Evolutionary conservation across 2,329 filamentous ascomycete genomes (phyloP), one percentile per base, ranked within the genome.

Genomic region (Colletotrichum costaricense): DNA sequence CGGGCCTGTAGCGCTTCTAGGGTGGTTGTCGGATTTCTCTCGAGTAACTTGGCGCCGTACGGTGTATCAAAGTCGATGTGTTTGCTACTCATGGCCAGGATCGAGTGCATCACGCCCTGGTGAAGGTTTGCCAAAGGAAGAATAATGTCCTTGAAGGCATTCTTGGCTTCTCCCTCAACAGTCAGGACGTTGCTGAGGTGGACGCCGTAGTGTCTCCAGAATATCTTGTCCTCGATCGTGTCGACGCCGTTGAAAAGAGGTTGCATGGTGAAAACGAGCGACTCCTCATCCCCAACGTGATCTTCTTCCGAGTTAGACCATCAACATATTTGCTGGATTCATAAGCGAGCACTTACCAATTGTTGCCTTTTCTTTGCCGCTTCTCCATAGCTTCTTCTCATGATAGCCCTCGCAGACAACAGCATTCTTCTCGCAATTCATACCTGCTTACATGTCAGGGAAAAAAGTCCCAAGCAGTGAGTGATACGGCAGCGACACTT

Each of bases 371-470:
- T 96, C 93, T 80, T 91, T 94, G 33, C 95, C 94, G 79, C 94
- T 95, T 81, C 92, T 94, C 95, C 95, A 98, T 65, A 95, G 89
- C 72, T 94, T 93, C 80, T 95, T 95, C 74, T 94, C 93, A 63
- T 94, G 94, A 79, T 97, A 98, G 14, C 95, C 95, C 83, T 97
- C 95, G 80, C 95, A 98, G 14, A 95, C 91, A 14, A 97, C 94
- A 9, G 95, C 94, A 81, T 97, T 98, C 87, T 97, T 98, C 83
- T 97, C 93, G 79, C 95, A 98, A 78, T 97, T 97, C 82, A 94
- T 88, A 78, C 94, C 93, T 95, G 70, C 69, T 75, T 81, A 33
- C 62, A 71, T 60, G 71, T 76, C 67, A 76, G 71, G 57, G 24
- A 33, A 12, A 35, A 42, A 12, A 35, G 33, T 35, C 22, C 24